Evolutionary conservation across 306 rosid genomes (phyloP).

Genomic region (Castanopsis chinensis): DNA sequence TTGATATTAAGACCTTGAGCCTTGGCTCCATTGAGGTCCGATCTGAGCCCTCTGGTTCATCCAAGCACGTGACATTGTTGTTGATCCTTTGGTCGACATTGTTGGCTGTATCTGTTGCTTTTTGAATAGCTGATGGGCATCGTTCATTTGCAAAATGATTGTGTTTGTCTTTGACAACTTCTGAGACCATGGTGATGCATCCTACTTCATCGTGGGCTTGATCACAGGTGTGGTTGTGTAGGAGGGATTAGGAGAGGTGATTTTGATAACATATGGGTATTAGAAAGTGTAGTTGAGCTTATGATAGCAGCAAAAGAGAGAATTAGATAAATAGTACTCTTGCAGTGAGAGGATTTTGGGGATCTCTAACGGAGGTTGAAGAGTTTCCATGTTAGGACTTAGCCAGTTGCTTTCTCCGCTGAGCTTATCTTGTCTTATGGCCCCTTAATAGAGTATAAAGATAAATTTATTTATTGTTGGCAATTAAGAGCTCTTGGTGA

Average conservation of each 20-base stretch:
- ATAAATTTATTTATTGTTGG: too few species aligned
- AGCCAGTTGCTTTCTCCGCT: background rate
- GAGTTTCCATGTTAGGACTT: slow-evolving; percentile 38
- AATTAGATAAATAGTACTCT: slow-evolving; percentile 21
- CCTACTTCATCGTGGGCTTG: slow-evolving; percentile 36
- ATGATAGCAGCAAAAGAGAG: slow-evolving; percentile 45
- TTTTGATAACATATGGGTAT: slow-evolving; percentile 19
- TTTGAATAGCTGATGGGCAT: slow-evolving; percentile 19
- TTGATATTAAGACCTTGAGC: slow-evolving; percentile 38
- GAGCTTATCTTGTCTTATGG: background rate
- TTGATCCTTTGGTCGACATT: slow-evolving; percentile 28
- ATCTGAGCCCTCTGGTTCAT: slow-evolving; percentile 41
- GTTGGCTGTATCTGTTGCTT: slow-evolving; percentile 22
- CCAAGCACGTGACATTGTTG: slow-evolving; percentile 48
- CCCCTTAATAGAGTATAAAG: too few species aligned
- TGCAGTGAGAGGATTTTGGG: slow-evolving; percentile 24
- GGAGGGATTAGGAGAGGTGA: slow-evolving; percentile 13
- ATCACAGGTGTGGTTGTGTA: slow-evolving; percentile 27
- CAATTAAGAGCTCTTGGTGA: too few species aligned
- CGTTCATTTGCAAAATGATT: background rate
- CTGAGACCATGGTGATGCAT: slow-evolving; percentile 43
- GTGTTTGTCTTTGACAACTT: slow-evolving; percentile 3
- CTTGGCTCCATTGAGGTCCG: slow-evolving; percentile 26
- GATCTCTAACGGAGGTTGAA: slow-evolving; percentile 40
- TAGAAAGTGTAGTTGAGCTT: slow-evolving; percentile 39